Evolutionary conservation across 495 filamentous ascomycete genomes (phyloP).

Genomic region (Glonium stellatum): DNA sequence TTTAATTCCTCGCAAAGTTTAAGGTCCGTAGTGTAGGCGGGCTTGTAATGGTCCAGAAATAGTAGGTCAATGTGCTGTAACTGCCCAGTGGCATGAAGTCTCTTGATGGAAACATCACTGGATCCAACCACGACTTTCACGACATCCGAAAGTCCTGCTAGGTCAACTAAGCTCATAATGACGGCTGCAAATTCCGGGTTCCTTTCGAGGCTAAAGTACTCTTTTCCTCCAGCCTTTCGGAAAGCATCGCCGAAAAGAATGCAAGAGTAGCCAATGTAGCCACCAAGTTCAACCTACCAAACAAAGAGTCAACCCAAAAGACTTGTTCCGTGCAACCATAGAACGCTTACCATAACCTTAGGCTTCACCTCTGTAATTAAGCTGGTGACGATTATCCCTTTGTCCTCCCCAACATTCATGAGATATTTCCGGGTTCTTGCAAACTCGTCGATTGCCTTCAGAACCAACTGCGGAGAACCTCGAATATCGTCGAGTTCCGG

Average conservation of each 20-base stretch:
- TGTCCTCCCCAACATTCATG: slow-evolving; percentile 72
- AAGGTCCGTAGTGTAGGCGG: slow-evolving; percentile 60
- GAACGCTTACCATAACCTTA: slow-evolving; percentile 45
- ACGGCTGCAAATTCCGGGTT: slow-evolving; percentile 62
- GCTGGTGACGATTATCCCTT: slow-evolving; percentile 59
- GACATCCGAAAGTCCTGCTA: slow-evolving; percentile 59
- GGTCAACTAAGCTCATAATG: slow-evolving; percentile 53
- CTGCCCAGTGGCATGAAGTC: slow-evolving; percentile 45
- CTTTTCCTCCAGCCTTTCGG: slow-evolving; percentile 49
- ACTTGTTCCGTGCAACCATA: not conserved
- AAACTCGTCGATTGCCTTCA: slow-evolving; percentile 67
- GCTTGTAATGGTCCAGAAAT: slow-evolving; percentile 73
- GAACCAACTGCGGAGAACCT: slow-evolving; percentile 55
- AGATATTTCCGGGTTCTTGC: slow-evolving; percentile 57
- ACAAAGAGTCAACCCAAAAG: not conserved
- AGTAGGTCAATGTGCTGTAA: slow-evolving; percentile 57
- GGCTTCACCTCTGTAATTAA: slow-evolving; percentile 61
- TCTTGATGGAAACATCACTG: slow-evolving; percentile 52
- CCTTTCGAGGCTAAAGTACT: slow-evolving; percentile 60
- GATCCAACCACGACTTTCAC: slow-evolving; percentile 62
- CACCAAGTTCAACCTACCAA: slow-evolving; percentile 62
- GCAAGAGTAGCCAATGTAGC: slow-evolving; percentile 75
- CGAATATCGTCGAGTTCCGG: slow-evolving; percentile 52
- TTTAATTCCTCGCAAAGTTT: slow-evolving; percentile 65
- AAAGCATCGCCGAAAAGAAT: slow-evolving; percentile 62